Evolutionary conservation across 345 rosid genomes (phyloP).

Genomic region (Psidium guajava): DNA sequence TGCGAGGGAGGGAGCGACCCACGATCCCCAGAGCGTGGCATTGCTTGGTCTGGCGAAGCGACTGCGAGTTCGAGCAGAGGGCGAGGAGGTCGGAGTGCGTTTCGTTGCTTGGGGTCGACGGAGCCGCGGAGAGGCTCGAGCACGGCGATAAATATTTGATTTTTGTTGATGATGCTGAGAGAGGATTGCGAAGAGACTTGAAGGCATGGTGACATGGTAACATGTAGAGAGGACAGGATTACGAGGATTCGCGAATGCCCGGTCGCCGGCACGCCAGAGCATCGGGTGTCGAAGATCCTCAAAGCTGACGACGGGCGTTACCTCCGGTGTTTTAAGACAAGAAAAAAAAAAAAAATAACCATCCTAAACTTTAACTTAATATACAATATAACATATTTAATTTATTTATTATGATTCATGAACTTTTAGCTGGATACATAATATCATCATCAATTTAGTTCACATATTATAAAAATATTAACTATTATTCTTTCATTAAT

Average conservation of each 20-base stretch:
- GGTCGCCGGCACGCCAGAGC: not conserved
- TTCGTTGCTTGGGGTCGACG: not conserved
- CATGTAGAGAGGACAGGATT: not conserved
- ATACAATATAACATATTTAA: too few species aligned
- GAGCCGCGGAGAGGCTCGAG: not conserved
- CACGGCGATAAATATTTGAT: not conserved
- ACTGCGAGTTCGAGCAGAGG: constrained; percentile 12
- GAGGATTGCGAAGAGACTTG: not conserved
- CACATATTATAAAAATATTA: too few species aligned
- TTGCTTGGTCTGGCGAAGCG: constrained; percentile 24
- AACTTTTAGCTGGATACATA: too few species aligned
- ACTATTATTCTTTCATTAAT: too few species aligned
- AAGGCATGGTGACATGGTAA: not conserved
- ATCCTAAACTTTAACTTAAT: too few species aligned
- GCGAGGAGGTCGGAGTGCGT: constrained; percentile 10
- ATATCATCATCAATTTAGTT: too few species aligned
- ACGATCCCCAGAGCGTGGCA: constrained; percentile 26
- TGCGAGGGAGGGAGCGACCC: constrained; percentile 23
- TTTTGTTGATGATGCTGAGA: not conserved
- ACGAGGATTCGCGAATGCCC: not conserved
- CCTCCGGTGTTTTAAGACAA: not conserved
- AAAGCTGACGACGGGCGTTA: not conserved
- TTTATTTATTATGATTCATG: too few species aligned
- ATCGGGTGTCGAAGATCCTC: not conserved
- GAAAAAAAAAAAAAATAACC: too few species aligned